phyloP scores from a whole-genome alignment of 139 green algal genomes.

The Coelastrella sp. region DNA sequence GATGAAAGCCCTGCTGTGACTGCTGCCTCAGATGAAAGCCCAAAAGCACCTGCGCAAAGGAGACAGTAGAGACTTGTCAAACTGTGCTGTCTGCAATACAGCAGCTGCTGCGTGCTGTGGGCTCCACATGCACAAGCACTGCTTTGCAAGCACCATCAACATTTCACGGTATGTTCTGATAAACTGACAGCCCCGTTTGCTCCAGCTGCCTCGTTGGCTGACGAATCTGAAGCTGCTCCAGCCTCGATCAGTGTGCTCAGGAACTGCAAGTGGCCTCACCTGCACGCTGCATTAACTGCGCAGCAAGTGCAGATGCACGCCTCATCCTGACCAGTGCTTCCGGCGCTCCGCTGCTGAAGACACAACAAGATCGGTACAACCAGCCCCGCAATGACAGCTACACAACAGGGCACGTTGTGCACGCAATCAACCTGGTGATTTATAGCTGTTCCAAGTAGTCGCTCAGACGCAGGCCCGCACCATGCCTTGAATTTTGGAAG shows the following conservation, averaged over 20 bases:
- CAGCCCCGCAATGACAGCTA: background rate
- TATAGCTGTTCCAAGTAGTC: background rate
- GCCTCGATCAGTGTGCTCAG: background rate
- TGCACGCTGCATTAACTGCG: slow-evolving; percentile 18
- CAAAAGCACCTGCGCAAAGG: background rate
- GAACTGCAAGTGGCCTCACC: background rate
- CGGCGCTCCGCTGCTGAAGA: background rate
- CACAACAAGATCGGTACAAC: background rate
- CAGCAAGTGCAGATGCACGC: slow-evolving; percentile 32
- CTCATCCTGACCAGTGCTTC: background rate
- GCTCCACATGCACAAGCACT: background rate
- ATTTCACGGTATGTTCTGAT: background rate
- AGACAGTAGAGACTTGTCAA: background rate
- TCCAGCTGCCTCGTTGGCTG: background rate
- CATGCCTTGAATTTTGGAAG: background rate
- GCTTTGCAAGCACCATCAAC: background rate
- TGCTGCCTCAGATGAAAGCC: background rate
- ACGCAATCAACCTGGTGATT: background rate
- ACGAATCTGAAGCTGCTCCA: background rate
- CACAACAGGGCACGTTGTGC: background rate
- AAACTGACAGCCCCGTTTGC: background rate
- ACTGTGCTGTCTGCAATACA: background rate
- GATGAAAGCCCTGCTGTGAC: background rate
- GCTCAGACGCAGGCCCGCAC: background rate
- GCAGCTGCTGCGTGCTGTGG: background rate